Conservation (phyloP, 768 basidiomycete genomes). For the Lanmaoa rubissima region DNA sequence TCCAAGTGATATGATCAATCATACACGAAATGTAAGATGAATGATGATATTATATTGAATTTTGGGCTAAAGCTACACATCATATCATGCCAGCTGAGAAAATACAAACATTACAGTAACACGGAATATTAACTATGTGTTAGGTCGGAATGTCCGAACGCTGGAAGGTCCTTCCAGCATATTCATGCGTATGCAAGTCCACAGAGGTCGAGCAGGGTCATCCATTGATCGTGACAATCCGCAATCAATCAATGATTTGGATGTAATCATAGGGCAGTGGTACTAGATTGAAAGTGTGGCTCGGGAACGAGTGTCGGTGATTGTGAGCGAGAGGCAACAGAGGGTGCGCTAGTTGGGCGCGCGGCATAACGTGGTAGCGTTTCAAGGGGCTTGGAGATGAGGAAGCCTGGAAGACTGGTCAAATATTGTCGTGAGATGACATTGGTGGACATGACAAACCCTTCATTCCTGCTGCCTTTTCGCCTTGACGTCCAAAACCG, state of each 20-base stretch:
- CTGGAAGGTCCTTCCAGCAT: slow-evolving; percentile 17
- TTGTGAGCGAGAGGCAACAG: slow-evolving; percentile 20
- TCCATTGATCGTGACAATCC: slow-evolving; percentile 20
- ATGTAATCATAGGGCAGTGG: slow-evolving; percentile 26
- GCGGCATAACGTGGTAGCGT: slow-evolving; percentile 57
- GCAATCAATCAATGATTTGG: slow-evolving; percentile 20
- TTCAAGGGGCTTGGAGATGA: slow-evolving; percentile 62
- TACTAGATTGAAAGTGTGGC: slow-evolving; percentile 29
- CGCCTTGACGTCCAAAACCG: slow-evolving; percentile 80
- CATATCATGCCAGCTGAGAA: slow-evolving; percentile 16
- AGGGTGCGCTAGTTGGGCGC: slow-evolving; percentile 31
- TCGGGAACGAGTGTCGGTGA: slow-evolving; percentile 17
- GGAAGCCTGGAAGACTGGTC: slow-evolving; percentile 38
- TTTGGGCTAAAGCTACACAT: slow-evolving; percentile 28
- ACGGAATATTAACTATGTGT: slow-evolving; percentile 3
- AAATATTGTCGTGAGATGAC: background rate
- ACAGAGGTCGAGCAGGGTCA: slow-evolving; percentile 8
- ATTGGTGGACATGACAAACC: slow-evolving; percentile 35
- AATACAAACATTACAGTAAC: slow-evolving; percentile 21
- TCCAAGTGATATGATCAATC: background rate
- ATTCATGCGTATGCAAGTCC: slow-evolving; percentile 12
- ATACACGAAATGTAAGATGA: background rate
- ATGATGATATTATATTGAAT: slow-evolving; percentile 1
- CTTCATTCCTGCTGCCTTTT: slow-evolving; percentile 64
- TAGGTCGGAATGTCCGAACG: slow-evolving; percentile 7